Evolutionary conservation across 2,329 filamentous ascomycete genomes (phyloP), one percentile per base, ranked within the genome.

Genomic region (Cryoendolithus antarcticus): DNA sequence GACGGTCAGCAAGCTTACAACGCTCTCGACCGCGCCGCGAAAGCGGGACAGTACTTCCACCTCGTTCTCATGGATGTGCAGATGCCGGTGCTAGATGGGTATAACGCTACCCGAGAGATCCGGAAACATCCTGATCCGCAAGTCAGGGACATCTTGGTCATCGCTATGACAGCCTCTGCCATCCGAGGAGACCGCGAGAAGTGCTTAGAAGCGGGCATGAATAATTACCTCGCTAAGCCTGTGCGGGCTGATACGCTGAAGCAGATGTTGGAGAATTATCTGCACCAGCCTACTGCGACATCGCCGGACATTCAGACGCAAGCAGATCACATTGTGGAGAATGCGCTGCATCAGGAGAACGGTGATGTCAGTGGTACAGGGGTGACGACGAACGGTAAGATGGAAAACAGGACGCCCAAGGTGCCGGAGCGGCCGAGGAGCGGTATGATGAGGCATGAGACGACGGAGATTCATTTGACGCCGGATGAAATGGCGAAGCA

Each of bases 191-290:
- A 96, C 57, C 73, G 88, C 35, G 89, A 96, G 58, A 95, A 93
- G 63, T 95, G 89, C 51, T 66, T 95, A 11, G 85, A 86, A 36
- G 85, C 86, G 1, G 89, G 89, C 34, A 96, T 96, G 89, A 94
- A 95, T 60, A 89, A 95, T 54, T 96, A 95, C 54, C 74, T 95
- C 1, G 86, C 89, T n/a, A 96, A 96, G 58, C 89, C 89, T 1
- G 88, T 96, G 11, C 75, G 86, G 5, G 85, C 83, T 3, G 82
- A 88, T 34, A 79, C 93, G 31, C 68, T 96, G 39, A 91, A 85
- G 62, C 78, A 78, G 54, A 89, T 95, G 65, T 65, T 96, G 9
- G 77, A 82, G 49, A 69, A 70, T 24, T 82, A 82, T 51, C 67
- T 82, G 9, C 52, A 57, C 9, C 72, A 75, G 34, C 59, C 62